Base-by-base conservation (phyloP, 805 yeast species). In the Candida verbasci region DNA sequence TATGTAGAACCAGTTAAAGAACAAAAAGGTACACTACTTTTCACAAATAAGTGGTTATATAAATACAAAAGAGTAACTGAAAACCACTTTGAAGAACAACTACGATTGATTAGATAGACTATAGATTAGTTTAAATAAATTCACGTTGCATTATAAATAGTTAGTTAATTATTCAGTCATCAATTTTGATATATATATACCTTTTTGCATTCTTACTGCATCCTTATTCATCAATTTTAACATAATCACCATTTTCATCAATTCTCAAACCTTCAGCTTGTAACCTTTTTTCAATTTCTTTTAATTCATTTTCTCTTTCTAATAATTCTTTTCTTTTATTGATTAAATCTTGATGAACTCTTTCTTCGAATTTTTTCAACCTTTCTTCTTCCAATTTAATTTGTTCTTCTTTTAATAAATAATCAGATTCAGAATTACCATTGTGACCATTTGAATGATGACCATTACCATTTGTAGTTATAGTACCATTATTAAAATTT, bases 331-430 rank as follows among this genome's bases (percentile, higher is more conserved):
- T 80, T 49, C 93, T 74, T 68, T 88, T 86, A 56, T 73, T 71
- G 54, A 83, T 68, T 56, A 88, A 70, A 59, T 87, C 96, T 54
- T 82, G 85, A 62, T 88, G 96, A 17, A 88, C 94, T 49, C 93
- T 72, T 60, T 82, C 87, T 63, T 88, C 96, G 56, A 85, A 86
- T 29, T 86, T 84, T 52, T 74, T 80, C 53, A 88, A 72, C 62
- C 94, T 76, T 62, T 86, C 95, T 63, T 88, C 96, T 61, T 88
- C 96, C 36, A 82, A 67, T 51, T 85, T 80, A 51, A 87, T 84
- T 62, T 86, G 94, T 61, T 86, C 95, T 59, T 88, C 97, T 60
- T 91, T 85, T 26, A 78, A 76, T 41, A 60, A 44, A 47, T 68
- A 68, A 39, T 53, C 57, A 15, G 44, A 34, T 29, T 40, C 44